Evolutionary conservation across 345 rosid species (phyloP).

Genomic region (Eucalyptus grandis): DNA sequence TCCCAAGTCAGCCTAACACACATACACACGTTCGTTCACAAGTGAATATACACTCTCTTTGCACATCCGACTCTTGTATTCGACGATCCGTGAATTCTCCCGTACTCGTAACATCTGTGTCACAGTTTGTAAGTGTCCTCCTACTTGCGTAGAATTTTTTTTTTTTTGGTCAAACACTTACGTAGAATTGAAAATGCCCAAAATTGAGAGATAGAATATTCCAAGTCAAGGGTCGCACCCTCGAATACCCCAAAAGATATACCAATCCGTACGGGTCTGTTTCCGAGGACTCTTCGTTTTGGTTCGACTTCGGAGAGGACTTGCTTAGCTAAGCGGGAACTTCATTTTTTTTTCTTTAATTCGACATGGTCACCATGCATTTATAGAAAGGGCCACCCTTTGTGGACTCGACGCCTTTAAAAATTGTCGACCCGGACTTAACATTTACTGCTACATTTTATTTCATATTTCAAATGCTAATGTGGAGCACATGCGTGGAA

Average conservation of each 20-base stretch:
- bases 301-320: neutral
- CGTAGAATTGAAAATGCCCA: neutral
- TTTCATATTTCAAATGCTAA: neutral
- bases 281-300: neutral
- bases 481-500: neutral
- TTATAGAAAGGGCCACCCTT: neutral
- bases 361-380: neutral
- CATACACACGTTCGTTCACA: too few species aligned
- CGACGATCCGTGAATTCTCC: too few species aligned
- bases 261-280: neutral
- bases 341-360: neutral
- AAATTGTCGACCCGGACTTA: neutral
- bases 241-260: neutral
- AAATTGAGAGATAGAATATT: neutral
- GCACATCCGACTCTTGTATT: too few species aligned
- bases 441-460: neutral
- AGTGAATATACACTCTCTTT: too few species aligned
- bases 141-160: neutral
- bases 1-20: too few species aligned
- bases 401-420: neutral
- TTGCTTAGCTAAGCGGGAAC: neutral
- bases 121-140: too few species aligned
- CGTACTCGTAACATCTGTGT: too few species aligned
- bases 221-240: neutral
- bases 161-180: neutral